phyloP scores from a whole-genome alignment of 2,329 filamentous ascomycete species.

The Arthrobotrys megalospora region DNA sequence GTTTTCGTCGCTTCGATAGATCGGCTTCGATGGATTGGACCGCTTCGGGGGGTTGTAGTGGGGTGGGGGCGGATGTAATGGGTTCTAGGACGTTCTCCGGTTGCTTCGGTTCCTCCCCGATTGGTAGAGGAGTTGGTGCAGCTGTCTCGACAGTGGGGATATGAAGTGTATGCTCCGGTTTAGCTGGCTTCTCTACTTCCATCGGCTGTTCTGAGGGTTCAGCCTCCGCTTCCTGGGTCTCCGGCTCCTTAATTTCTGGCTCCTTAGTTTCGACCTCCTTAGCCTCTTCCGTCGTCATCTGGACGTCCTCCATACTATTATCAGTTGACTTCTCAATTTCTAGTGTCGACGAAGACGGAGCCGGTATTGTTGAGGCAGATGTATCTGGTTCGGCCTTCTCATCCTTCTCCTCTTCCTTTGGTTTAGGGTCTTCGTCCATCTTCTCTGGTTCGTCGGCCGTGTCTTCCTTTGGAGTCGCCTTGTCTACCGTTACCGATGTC shows the following conservation, averaged over 20 bases:
- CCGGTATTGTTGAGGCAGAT: slow-evolving; percentile 32
- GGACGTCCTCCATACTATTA: slow-evolving; percentile 30
- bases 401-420: slow-evolving; percentile 35
- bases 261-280: slow-evolving; percentile 60
- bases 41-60: slow-evolving; percentile 51
- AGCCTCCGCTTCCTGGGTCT: slow-evolving; percentile 52
- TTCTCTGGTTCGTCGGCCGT: slow-evolving; percentile 26
- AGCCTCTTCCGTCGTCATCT: slow-evolving; percentile 15
- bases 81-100: slow-evolving; percentile 62
- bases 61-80: slow-evolving; percentile 47
- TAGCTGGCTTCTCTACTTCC: slow-evolving; percentile 31
- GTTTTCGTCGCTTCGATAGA: slow-evolving; percentile 41
- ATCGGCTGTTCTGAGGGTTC: background rate
- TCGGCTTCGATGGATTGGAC: slow-evolving; percentile 52
- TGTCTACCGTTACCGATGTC: slow-evolving; percentile 23
- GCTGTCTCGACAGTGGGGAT: slow-evolving; percentile 46
- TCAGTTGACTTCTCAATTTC: slow-evolving; percentile 39
- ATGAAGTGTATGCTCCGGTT: slow-evolving; percentile 37
- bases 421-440: slow-evolving; percentile 27
- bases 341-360: slow-evolving; percentile 19
- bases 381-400: slow-evolving; percentile 38
- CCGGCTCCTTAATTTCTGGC: slow-evolving; percentile 15
- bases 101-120: slow-evolving; percentile 48
- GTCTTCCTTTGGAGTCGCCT: slow-evolving; percentile 19
- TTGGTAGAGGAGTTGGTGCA: slow-evolving; percentile 27